These are phyloP conservation scores for Botryosphaeria dothidea DNA, from an alignment of 2,329 filamentous ascomycete genomes.

Conservation along the genomic window DNA sequence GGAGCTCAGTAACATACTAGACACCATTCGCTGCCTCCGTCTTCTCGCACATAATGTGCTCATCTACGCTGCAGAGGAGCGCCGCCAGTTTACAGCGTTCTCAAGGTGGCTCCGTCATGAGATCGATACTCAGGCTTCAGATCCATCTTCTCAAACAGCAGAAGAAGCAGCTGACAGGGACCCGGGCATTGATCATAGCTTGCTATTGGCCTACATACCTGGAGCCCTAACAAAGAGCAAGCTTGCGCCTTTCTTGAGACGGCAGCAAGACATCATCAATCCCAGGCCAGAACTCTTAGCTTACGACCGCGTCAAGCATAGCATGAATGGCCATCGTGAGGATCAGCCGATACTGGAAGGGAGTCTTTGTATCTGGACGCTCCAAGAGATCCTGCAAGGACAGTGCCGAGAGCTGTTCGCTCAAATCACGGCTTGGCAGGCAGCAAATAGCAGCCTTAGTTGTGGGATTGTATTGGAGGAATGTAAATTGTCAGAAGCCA, in stretches of 20 bases:
- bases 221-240: constrained; percentile 67
- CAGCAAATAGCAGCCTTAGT: constrained; percentile 64
- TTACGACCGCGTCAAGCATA: constrained; percentile 36
- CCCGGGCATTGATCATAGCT: constrained; percentile 69
- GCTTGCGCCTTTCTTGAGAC: constrained; percentile 59
- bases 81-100: constrained; percentile 75
- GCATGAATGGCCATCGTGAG: constrained; percentile 38
- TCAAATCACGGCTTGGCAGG: constrained; percentile 47
- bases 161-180: constrained; percentile 80
- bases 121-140: constrained; percentile 73
- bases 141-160: constrained; percentile 54
- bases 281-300: constrained; percentile 14
- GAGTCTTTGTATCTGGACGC: constrained; percentile 43
- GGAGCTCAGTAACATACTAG: constrained; percentile 52
- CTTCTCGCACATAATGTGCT: constrained; percentile 75
- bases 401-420: constrained; percentile 35
- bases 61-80: constrained; percentile 70
- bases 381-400: constrained; percentile 33
- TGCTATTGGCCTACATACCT: constrained; percentile 76
- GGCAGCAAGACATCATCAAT: constrained; percentile 37
- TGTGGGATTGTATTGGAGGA: constrained; percentile 57
- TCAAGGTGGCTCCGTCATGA: constrained; percentile 81
- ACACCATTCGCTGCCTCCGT: constrained; percentile 73
- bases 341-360: constrained; percentile 45
- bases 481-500: constrained; percentile 33